Base-by-base conservation (phyloP, 192 early-diverging fungal genomes). In the Coemansia sp. region DNA sequence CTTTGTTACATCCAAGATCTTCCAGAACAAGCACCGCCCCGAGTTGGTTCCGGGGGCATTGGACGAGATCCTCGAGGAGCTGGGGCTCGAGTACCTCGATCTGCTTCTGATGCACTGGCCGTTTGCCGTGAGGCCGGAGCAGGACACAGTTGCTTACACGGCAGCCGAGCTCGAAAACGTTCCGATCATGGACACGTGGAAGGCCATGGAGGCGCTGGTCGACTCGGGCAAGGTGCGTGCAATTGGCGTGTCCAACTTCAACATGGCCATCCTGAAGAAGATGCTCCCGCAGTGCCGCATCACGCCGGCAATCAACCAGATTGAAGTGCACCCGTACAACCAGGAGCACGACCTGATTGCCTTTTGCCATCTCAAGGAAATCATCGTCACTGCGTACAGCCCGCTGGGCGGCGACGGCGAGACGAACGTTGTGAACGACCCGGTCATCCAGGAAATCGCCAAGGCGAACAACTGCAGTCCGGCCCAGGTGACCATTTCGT, bases 101-200 rank as follows among this genome's bases (percentile, higher is more conserved):
- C 51, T 91, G 27, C 87, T 89, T 47, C 65, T 94, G 28, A 79
- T 92, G 49, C 91, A 94, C 73, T 94, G 85, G 86, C 90, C 91
- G 0, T 49, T 78, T 18, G 82, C 87, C 3, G 72, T 85, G 34
- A 64, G 64, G 28, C 64, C 70, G 10, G 60, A 63, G 29, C 49
- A 41, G 13, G 53, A 51, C 7, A 7, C 48, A 1, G 34, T 55
- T 0, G 61, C 47, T 39, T 67, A 60, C 50, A 71, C 70, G 11
- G 51, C 57, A 20, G 47, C 63, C 8, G 46, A 71, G 16, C 25
- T 80, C 16, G 62, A 78, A 2, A 29, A 67, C 4, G 81, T 81
- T 26, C 77, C 75, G 13, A 78, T 88, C 41, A 73, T 80, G 47
- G 71, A 83, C 38, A 90, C 91, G 1, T 96, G 88, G 84, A 56